Base-by-base conservation (phyloP, 139 green algal species). In the Chlamydomonas asymmetrica region DNA sequence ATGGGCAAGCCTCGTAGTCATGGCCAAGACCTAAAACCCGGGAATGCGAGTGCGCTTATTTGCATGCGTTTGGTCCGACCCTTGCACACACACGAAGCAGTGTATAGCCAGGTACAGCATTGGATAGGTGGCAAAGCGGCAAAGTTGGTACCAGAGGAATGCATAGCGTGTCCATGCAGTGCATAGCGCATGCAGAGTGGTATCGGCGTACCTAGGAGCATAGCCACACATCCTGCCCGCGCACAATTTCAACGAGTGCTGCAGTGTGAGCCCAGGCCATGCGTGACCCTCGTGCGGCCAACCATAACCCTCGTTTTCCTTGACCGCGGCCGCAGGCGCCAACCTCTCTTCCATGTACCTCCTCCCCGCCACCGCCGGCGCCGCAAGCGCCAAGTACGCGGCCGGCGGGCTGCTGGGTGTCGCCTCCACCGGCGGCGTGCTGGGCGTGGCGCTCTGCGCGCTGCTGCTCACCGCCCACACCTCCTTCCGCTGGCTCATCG, bases 331-430 rank as follows among this genome's bases (percentile, higher is more conserved):
- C 35, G 3, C 67, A 76, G 70, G 57, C 23, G 52, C 57, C 38
- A 76, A 76, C 29, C 35, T 76, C 40, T 40, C 70, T 7, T 56
- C 39, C 16, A 22, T 45, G 3, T 62, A 61, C 40, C 31, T 31
- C 1, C 70, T 76, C 31, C n/a, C n/a, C n/a, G n/a, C n/a, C n/a
- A n/a, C n/a, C n/a, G n/a, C n/a, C n/a, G n/a, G n/a, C n/a, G n/a
- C n/a, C n/a, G n/a, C n/a, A n/a, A 57, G 70, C 40, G 70, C 57
- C 39, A 76, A 76, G 70, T 56, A 23, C 23, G 61, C 59, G 41
- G 41, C 41, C 9, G 57, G 70, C 32, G 57, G 40, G 2, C 57
- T 76, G 20, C 57, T 76, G 5, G 70, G 70, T 20, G 40, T 76
- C 3, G 57, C 70, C 5, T 56, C 70, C 3, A 68, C 70, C 13